Evolutionary conservation across 2,329 filamentous ascomycete species (phyloP), one percentile per base, ranked within the genome.

Genomic region (Cyclaneusma minus): DNA sequence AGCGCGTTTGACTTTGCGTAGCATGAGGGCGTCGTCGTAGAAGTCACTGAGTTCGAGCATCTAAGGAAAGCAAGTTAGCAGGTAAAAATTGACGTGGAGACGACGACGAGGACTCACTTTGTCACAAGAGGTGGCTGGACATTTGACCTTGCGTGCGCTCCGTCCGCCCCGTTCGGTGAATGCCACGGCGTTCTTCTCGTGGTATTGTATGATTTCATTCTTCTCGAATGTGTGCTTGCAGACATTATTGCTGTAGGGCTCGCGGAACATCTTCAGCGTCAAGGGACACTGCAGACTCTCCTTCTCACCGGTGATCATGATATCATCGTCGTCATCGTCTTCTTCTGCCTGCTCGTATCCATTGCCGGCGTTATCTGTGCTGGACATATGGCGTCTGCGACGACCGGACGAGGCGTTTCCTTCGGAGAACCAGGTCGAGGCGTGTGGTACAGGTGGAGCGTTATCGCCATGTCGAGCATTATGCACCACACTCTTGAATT

Each of bases 141-240:
- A 84, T 28, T 63, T 55, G 1, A 65, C 55, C 26, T 46, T 47
- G 18, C 19, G 19, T 18, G 29, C 24, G 8, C 29, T n/a, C 6
- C 25, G 21, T 12, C 29, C 27, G 13, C 21, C 14, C 16, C 22
- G 24, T 6, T 29, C 27, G 11, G 18, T 10, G 23, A 33, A 30
- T n/a, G 17, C 7, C 9, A 27, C 31, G 3, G 30, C 37, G 13
- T 35, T 27, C 2, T 24, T 17, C 3, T 29, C 16, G 23, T 38
- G 24, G 27, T 42, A 73, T 22, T 68, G 62, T 13, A 66, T 30
- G 20, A 85, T 73, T 1, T 68, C 67, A 2, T 46, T 42, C 46
- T 68, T 74, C 43, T 85, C 75, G 43, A 81, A 85, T 0, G 65
- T 72, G 46, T 85, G 79, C 29, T 66, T 70, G 54, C 79, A 85